These are phyloP conservation scores for Fusarium sp. DNA, from an alignment of 2,329 filamentous ascomycete genomes.

Conservation along the genomic window DNA sequence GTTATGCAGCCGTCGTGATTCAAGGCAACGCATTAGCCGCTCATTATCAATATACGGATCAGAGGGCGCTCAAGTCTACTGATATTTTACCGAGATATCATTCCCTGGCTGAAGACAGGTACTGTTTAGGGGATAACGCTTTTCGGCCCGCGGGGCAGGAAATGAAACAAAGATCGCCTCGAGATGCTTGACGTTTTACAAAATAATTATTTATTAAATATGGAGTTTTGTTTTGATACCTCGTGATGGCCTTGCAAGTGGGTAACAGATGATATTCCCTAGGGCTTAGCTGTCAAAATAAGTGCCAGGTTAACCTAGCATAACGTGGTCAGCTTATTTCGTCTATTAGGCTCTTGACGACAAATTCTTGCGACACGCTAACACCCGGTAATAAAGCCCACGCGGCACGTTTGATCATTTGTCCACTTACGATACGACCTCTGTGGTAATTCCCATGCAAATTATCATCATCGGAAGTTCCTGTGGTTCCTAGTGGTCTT, in stretches of 20 bases:
- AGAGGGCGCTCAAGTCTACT: conserved; percentile 2
- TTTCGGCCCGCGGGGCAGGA: not conserved
- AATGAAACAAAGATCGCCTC: conserved; percentile 6
- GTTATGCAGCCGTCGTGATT: conserved; percentile 24
- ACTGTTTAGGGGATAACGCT: conserved; percentile 1
- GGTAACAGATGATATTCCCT: not conserved
- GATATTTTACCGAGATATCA: conserved; percentile 31
- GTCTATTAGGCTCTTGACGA: not conserved
- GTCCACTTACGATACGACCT: not conserved
- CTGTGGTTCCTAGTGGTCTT: not conserved
- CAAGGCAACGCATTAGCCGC: conserved; percentile 26
- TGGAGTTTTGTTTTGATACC: not conserved
- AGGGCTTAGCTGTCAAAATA: too few relatives aligned
- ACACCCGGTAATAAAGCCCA: not conserved
- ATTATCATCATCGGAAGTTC: not conserved
- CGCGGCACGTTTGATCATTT: not conserved
- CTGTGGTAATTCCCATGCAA: not conserved
- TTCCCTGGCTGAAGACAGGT: conserved; percentile 26
- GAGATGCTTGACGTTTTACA: not conserved
- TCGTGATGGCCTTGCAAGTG: not conserved
- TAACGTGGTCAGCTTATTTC: not conserved
- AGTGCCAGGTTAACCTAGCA: too few relatives aligned
- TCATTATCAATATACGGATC: conserved; percentile 35
- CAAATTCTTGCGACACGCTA: not conserved
- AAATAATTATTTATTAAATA: not conserved